Conservation (phyloP, 2,329 filamentous ascomycete genomes). For the Magnaporthiopsis incrustans region DNA sequence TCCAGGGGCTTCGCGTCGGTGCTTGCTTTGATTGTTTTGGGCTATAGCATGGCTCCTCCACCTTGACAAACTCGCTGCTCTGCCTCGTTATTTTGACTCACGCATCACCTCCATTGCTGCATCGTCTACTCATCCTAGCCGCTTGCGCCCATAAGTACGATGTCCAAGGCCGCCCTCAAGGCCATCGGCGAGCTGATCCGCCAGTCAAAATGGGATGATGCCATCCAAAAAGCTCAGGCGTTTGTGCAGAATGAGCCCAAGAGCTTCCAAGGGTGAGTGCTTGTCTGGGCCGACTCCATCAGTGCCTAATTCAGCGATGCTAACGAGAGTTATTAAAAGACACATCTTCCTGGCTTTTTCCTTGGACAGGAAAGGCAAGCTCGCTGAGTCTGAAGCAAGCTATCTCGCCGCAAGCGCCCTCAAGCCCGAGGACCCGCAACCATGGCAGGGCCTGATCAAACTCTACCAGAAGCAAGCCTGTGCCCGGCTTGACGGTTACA, state of each 20-base stretch:
- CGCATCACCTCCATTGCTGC: background rate
- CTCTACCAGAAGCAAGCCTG: constrained; percentile 72
- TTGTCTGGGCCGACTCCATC: background rate
- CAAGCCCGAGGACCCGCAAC: constrained; percentile 70
- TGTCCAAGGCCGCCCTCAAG: constrained; percentile 67
- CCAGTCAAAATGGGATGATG: constrained; percentile 70
- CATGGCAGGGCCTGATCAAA: constrained; percentile 83
- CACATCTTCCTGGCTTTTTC: constrained; percentile 85
- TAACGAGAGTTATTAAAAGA: constrained; percentile 29
- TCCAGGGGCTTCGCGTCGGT: background rate
- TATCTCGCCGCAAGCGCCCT: constrained; percentile 66
- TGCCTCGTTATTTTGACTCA: background rate
- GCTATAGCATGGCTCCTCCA: background rate
- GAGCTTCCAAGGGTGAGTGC: constrained; percentile 70
- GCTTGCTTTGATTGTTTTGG: background rate
- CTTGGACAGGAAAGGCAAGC: constrained; percentile 64
- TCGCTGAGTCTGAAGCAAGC: constrained; percentile 65
- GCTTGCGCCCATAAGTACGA: background rate
- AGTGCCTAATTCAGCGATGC: constrained; percentile 1
- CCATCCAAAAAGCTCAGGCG: constrained; percentile 58
- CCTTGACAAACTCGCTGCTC: background rate
- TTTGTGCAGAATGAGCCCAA: constrained; percentile 65
- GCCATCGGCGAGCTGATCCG: constrained; percentile 72
- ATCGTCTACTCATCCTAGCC: background rate
- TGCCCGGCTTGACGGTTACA: constrained; percentile 65